Base-by-base conservation (phyloP, 1,139 yeast species). In the Magnusiomyces clavatus region DNA sequence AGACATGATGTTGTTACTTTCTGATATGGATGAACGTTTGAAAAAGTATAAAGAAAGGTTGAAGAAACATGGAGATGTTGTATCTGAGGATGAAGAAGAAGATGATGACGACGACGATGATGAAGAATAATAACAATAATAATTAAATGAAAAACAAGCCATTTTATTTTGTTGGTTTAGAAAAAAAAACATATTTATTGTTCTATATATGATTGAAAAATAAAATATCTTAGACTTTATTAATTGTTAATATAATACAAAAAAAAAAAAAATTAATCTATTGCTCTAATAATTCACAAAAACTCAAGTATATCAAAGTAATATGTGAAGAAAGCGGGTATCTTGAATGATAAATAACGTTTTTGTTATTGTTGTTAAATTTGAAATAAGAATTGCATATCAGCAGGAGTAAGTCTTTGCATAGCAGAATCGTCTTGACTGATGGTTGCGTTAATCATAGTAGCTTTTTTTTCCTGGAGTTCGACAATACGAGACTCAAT, bases 401-500 rank as follows among this genome's bases (percentile, higher is more conserved):
- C 98, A 49, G 87, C 95, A 0, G 97, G 95, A 0, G 97, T 88
- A 54, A 92, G 73, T 56, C 89, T 75, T 64, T 78, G 89, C 49
- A 92, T 83, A 0, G 98, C 97, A 6, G 85, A 86, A 60, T 88
- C 95, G 62, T 92, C 98, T 52, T 83, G 82, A 57, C 90, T 94
- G 54, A 92, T 85, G 0, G 97, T 92, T 0, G 98, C 98, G 66
- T 87, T 84, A 56, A 92, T 94, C 99, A 92, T 92, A 61, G 87
- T 87, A 6, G 97, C 97, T 71, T 92, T 92, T 72, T 94, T 94
- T 55, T 92, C 97, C 66, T 92, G 98, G 48, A 92, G 70, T 65
- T 92, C 98, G 50, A 94, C 86, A 60, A 92, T 92, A 67, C 96
- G 85, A 64, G 94, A 85, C 71, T 94, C 99, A 49, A 94, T 94